Conservation (phyloP, 2,329 filamentous ascomycete genomes). For the Sporothrix humicola region DNA sequence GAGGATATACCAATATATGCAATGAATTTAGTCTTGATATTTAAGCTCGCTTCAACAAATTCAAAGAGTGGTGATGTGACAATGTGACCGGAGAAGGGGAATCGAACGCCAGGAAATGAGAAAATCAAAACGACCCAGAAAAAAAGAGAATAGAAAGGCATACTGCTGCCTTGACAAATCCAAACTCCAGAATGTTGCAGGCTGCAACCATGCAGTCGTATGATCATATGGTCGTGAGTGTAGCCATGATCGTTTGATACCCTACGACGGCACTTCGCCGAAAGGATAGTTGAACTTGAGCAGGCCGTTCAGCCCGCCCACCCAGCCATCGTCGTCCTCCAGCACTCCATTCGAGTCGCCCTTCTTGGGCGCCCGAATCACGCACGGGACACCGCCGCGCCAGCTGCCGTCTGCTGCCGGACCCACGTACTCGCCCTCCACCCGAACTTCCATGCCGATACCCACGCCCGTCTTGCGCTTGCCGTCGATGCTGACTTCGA, state of each 20-base stretch:
- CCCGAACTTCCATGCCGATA: constrained; percentile 82
- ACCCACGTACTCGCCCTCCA: constrained; percentile 82
- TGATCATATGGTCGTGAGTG: neutral
- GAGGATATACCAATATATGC: constrained; percentile 10
- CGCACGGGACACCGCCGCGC: constrained; percentile 87
- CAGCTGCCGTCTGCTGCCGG: constrained; percentile 53
- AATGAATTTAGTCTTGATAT: neutral
- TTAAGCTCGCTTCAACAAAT: neutral
- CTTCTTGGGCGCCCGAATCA: constrained; percentile 69
- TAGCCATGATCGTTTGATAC: neutral
- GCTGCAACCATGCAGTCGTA: neutral
- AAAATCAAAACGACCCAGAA: neutral
- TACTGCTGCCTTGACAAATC: neutral
- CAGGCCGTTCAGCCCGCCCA: constrained; percentile 88
- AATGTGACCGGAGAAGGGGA: neutral
- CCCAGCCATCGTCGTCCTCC: constrained; percentile 89
- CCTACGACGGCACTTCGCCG: constrained; percentile 61
- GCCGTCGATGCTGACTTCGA: constrained; percentile 81
- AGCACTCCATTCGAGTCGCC: constrained; percentile 49
- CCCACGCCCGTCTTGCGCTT: constrained; percentile 69
- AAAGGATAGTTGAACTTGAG: constrained; percentile 98
- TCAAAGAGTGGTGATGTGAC: constrained; percentile 1
- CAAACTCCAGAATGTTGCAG: constrained; percentile 4
- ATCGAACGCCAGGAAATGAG: neutral
- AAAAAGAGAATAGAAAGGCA: neutral